Percentiles rank a stretch among this genome's conserved stretches.
These are phyloP conservation scores for Nyssa sinensis DNA, from an alignment of 148 eudicot species.

Conservation along the genomic window DNA sequence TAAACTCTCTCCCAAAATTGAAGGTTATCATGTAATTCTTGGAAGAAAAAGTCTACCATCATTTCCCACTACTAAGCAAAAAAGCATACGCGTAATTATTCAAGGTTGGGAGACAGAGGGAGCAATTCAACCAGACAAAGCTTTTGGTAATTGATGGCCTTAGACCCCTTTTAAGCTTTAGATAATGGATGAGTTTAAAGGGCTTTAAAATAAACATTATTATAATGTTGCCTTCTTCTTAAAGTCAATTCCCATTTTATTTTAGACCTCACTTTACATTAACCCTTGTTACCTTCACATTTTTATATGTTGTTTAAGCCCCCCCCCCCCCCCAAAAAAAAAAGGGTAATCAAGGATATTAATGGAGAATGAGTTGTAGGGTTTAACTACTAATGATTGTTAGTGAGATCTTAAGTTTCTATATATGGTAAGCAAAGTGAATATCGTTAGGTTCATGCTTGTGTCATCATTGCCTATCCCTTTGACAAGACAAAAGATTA, in stretches of 20 bases:
- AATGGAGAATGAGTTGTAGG: slow-evolving; percentile 10
- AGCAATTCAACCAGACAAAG: slow-evolving; percentile 42
- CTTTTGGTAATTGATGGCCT: slow-evolving; percentile 33
- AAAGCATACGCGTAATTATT: slow-evolving; percentile 18
- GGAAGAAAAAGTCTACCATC: slow-evolving; percentile 33
- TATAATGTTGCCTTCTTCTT: slow-evolving; percentile 17
- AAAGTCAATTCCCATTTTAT: slow-evolving; percentile 26
- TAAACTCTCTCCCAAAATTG: slow-evolving; percentile 22
- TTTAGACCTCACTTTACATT: neutral
- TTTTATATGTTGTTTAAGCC: neutral
- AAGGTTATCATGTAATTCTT: slow-evolving; percentile 20
- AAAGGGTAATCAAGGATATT: neutral
- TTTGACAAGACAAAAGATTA: slow-evolving; percentile 49
- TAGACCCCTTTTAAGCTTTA: slow-evolving; percentile 18
- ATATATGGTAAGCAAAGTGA: slow-evolving; percentile 6
- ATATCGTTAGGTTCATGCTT: neutral
- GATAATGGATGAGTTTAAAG: slow-evolving; percentile 18
- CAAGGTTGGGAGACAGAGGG: slow-evolving; percentile 27
- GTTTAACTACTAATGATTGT: slow-evolving; percentile 23
- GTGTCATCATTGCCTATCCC: slow-evolving; percentile 28
- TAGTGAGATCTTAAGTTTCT: slow-evolving; percentile 22
- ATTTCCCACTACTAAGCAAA: slow-evolving; percentile 25
- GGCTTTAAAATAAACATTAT: slow-evolving; percentile 12
- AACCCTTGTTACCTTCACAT: slow-evolving; percentile 5
- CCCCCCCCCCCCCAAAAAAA: no score